These are phyloP conservation scores for Solanum lycopersicoides DNA, from an alignment of 257 asterid genomes.

Conservation along the genomic window DNA sequence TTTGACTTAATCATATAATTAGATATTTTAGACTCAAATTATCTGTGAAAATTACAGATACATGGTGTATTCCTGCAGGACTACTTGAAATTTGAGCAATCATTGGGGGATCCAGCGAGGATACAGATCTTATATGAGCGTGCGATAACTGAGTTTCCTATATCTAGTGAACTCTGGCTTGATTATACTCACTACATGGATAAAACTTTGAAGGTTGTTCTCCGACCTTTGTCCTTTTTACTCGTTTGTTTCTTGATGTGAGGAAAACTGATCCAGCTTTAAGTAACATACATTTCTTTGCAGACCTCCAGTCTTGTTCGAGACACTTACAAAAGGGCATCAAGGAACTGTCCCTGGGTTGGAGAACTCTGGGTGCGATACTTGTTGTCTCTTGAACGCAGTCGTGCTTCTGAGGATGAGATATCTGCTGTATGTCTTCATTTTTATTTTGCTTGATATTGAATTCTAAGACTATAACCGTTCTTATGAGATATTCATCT, in stretches of 20 bases:
- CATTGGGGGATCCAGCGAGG: conserved; percentile 91
- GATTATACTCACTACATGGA: conserved; percentile 75
- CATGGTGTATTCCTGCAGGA: conserved; percentile 36
- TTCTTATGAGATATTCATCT: neutral
- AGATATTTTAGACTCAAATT: neutral
- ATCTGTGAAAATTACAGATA: neutral
- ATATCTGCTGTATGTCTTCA: conserved; percentile 45
- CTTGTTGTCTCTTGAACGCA: conserved; percentile 71
- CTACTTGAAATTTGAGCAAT: conserved; percentile 85
- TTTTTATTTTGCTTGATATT: neutral
- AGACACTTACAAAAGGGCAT: conserved; percentile 73
- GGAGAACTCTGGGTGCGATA: conserved; percentile 88
- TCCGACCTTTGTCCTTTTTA: neutral
- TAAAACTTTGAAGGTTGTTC: conserved; percentile 78
- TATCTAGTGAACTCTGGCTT: conserved; percentile 75
- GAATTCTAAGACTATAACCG: neutral
- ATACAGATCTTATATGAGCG: conserved; percentile 91
- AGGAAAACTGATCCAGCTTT: conserved; percentile 3
- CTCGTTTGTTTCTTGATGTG: neutral
- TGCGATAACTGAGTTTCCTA: conserved; percentile 69
- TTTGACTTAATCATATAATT: neutral
- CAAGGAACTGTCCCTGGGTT: conserved; percentile 94
- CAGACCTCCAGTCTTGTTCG: conserved; percentile 78
- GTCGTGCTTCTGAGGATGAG: conserved; percentile 73
- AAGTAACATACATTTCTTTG: conserved; percentile 5